Base-by-base conservation (phyloP, 2,329 filamentous ascomycete species). In the Cytospora piceae region DNA sequence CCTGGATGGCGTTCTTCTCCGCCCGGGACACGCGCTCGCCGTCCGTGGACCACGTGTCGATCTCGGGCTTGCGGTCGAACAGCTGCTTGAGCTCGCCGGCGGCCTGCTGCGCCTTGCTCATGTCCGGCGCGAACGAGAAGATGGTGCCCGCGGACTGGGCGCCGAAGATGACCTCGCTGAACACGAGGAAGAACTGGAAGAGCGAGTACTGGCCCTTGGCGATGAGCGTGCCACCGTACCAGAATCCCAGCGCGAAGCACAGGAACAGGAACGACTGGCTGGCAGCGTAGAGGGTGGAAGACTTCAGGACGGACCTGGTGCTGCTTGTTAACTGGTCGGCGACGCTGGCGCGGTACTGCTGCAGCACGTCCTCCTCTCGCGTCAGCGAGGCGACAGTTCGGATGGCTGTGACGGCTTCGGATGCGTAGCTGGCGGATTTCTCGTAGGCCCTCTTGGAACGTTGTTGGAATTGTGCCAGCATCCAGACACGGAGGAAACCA, bases 161-260 rank as follows among this genome's bases (percentile, higher is more conserved):
- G 63, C 94, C 93, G 73, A 96, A 97, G 72, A 97, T 91, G 72
- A 98, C 86, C 55, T 93, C 85, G 67, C 90, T 88, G 79, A 97
- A 97, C 73, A 92, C 93, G 56, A 97, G 83, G 79, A 97, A 98
- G 83, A 98, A 98, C 71, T 94, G 90, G 77, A 94, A 94, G 72
- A 93, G 83, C 70, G 78, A 76, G 76, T 95, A 94, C 74, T 96
- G 91, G 57, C 78, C 73, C 64, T 84, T 84, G 27, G 85, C 88
- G 61, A 97, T 90, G 37, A 95, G 81, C 0, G 84, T 90, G 32
- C 92, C 92, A 67, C 93, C 93, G 72, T 95, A 97, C 92, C 92
- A 97, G 81, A 97, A 97, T 2, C 91, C 93, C 4, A 97, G 86
- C 0, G 93, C 93, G 67, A 95, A 89, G 70, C 90, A 92, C 56